Percentiles rank a stretch among this genome's conserved stretches.
phyloP scores from a whole-genome alignment of 257 asterid genomes.

The Apocynum venetum region DNA sequence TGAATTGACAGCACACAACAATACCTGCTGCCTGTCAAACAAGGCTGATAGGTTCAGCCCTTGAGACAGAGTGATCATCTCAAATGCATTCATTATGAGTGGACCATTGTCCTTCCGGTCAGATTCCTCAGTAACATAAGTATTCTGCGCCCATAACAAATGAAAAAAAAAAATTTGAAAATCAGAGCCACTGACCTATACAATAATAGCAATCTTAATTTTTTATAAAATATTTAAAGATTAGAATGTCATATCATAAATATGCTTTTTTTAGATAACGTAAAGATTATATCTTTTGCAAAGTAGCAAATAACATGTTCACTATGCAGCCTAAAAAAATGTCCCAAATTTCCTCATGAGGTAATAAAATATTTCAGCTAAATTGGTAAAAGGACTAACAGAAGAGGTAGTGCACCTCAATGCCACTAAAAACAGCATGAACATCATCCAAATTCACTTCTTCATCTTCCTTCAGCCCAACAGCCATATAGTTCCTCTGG shows the following conservation, averaged over 20 bases:
- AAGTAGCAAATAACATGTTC: not conserved
- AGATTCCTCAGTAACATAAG: conserved; percentile 70
- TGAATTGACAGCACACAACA: not conserved
- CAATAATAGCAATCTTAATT: not conserved
- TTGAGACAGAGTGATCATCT: conserved; percentile 96
- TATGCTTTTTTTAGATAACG: not conserved
- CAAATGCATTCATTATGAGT: conserved; percentile 90
- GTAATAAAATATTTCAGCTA: not conserved
- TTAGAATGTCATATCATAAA: not conserved
- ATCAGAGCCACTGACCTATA: not conserved
- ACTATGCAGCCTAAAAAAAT: not conserved
- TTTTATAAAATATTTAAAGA: not conserved
- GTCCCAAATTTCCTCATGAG: not conserved
- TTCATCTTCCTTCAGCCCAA: conserved; percentile 63
- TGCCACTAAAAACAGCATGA: conserved; percentile 81
- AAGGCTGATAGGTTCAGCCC: conserved; percentile 90
- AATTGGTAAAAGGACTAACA: conserved; percentile 11
- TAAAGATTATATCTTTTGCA: not conserved
- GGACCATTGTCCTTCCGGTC: conserved; percentile 53
- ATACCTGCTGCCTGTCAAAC: conserved; percentile 93
- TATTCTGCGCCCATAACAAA: conserved; percentile 53
- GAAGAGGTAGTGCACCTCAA: conserved; percentile 49
- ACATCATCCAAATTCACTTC: conserved; percentile 84
- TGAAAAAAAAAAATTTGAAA: not conserved
- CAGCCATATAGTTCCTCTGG: conserved; percentile 56